Conservation (phyloP, 768 basidiomycete species). For the Lactarius sp. region DNA sequence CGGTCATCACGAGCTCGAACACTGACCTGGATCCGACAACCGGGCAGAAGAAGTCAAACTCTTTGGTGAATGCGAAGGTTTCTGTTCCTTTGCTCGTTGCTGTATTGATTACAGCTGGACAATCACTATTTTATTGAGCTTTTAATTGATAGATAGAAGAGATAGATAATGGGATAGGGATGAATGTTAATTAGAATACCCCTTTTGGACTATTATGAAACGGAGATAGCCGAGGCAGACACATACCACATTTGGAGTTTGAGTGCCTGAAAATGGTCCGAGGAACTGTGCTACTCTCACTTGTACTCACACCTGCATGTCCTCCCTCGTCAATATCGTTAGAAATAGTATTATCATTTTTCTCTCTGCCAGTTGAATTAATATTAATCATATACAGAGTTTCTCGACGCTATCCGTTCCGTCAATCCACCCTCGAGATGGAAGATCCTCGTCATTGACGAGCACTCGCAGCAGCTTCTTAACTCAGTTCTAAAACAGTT, state of each 20-base stretch:
- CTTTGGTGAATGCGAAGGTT: not conserved
- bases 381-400: slow-evolving; percentile 46
- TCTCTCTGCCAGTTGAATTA: not conserved
- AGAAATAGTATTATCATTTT: slow-evolving; percentile 36
- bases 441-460: slow-evolving; percentile 98
- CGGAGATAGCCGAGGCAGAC: slow-evolving; percentile 16
- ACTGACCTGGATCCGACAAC: not conserved
- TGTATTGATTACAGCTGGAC: not conserved
- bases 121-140: not conserved
- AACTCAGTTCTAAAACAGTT: slow-evolving; percentile 86
- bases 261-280: too few species aligned
- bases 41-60: not conserved
- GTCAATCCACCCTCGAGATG: slow-evolving; percentile 84
- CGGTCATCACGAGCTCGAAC: slow-evolving; percentile 18
- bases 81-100: not conserved
- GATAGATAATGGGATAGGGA: too few species aligned
- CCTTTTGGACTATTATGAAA: too few species aligned
- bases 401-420: slow-evolving; percentile 81
- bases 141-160: not conserved
- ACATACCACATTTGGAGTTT: too few species aligned
- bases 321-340: slow-evolving; percentile 42
- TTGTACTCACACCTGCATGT: slow-evolving; percentile 12
- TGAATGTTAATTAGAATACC: too few species aligned
- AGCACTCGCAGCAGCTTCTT: slow-evolving; percentile 79
- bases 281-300: too few species aligned